Conservation (phyloP, 345 rosid genomes). For the Euclidium syriacum region DNA sequence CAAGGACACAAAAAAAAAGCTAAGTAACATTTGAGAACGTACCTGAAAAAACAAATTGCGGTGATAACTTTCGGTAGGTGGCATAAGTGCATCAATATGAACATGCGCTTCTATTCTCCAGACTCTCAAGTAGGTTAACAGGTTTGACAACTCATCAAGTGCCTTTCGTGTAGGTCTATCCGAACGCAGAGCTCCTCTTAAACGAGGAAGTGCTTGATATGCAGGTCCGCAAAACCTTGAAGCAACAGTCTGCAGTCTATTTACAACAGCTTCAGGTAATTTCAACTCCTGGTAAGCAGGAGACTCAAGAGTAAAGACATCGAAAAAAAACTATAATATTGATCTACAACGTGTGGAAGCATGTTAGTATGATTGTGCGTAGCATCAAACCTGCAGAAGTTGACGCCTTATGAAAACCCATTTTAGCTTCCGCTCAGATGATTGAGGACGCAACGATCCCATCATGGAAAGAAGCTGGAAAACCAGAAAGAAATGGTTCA, state of each 20-base stretch:
- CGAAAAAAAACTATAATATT: neutral
- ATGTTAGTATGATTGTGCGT: neutral
- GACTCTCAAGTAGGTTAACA: conserved; percentile 66
- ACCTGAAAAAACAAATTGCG: conserved; percentile 87
- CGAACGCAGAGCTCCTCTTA: conserved; percentile 93
- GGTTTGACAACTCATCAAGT: conserved; percentile 80
- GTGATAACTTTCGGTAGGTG: conserved; percentile 84
- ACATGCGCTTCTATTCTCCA: conserved; percentile 79
- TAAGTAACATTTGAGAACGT: too few relatives aligned
- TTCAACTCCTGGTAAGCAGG: conserved; percentile 68
- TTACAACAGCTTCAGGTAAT: conserved; percentile 83
- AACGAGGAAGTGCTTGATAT: conserved; percentile 87
- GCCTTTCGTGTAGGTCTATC: conserved; percentile 77
- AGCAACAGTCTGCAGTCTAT: conserved; percentile 89
- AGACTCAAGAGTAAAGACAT: conserved; percentile 13
- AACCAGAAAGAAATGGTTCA: conserved; percentile 23
- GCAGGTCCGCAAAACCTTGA: conserved; percentile 90
- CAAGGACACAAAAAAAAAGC: conserved; percentile 7
- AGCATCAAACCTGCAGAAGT: conserved; percentile 74
- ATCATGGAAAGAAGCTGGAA: conserved; percentile 76
- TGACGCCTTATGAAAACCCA: conserved; percentile 95
- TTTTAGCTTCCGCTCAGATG: conserved; percentile 78
- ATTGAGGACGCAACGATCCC: conserved; percentile 86
- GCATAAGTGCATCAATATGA: conserved; percentile 78
- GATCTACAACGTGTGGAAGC: neutral